Evolutionary conservation across 495 filamentous ascomycete species (phyloP).

Genomic region (Aspergillus incahuasiensis): DNA sequence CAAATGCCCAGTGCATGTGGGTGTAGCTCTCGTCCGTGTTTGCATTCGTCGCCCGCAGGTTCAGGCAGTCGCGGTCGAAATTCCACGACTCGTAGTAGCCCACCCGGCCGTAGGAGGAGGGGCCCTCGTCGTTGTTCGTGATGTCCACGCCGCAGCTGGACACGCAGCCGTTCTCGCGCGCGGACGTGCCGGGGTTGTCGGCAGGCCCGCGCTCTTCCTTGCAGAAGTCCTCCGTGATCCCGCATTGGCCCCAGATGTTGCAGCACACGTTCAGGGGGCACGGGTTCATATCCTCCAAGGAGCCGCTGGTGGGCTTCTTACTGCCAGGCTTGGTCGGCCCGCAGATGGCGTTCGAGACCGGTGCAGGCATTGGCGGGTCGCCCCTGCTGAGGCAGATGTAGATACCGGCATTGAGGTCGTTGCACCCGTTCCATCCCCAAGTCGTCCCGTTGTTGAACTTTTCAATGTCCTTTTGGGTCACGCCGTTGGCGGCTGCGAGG

Average conservation of each 20-base stretch:
- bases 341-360: constrained; percentile 34
- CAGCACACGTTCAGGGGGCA: constrained; percentile 32
- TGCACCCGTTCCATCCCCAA: constrained; percentile 17
- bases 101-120: background rate
- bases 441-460: constrained; percentile 41
- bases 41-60: constrained; percentile 6
- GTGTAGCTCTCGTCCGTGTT: constrained; percentile 27
- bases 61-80: constrained; percentile 20
- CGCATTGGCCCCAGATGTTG: constrained; percentile 34
- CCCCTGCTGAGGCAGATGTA: constrained; percentile 49
- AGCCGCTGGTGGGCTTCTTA: constrained; percentile 13
- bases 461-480: constrained; percentile 24
- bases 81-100: constrained; percentile 6
- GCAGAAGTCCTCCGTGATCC: constrained; percentile 46
- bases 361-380: constrained; percentile 39
- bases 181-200: constrained; percentile 34
- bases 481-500: background rate
- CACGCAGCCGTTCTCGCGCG: constrained; percentile 33
- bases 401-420: constrained; percentile 8
- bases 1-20: constrained; percentile 45
- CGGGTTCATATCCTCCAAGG: constrained; percentile 22
- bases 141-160: constrained; percentile 2
- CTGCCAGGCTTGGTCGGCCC: constrained; percentile 42
- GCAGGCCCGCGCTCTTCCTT: constrained; percentile 16
- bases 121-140: background rate